Evolutionary conservation across 768 basidiomycete species (phyloP), one percentile per base, ranked within the genome.

Genomic region (Candolleomyces efflorescens): DNA sequence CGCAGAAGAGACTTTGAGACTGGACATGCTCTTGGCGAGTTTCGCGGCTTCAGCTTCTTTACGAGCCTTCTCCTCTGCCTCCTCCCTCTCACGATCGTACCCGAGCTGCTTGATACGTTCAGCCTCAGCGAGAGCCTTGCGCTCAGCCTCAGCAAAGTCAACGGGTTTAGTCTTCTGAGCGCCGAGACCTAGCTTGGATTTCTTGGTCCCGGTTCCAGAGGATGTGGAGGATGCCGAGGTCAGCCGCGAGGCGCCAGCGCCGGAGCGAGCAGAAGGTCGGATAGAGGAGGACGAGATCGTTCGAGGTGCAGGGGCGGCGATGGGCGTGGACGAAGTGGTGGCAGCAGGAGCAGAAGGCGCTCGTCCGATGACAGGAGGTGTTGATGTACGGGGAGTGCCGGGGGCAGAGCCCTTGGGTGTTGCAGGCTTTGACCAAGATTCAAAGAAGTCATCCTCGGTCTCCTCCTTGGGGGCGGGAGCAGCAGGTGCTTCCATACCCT

Each of bases 141-240:
- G 79, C 70, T 98, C 95, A 0, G 94, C 97, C 64, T 93, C 93
- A 18, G 90, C 97, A 69, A 99, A 99, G 73, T 98, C 87, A 63
- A 98, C 86, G 1, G 89, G 82, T 6, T 84, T 86, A 0, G 93
- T 83, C 70, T 93, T 95, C 68, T 90, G 89, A 9, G 95, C 97
- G 13, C 96, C 95, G 1, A 94, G 80, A 24, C 90, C 92, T 13
- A 89, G 80, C 65, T 87, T 87, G 7, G 81, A 78, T 68, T 90
- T 90, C 69, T 84, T 85, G 5, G 79, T 32, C 32, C 32, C 32
- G 11, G 32, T 32, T 32, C 32, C 69, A 5, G 71, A 66, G 6
- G 76, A 51, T n/a, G 69, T 67, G 2, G 72, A 64, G 0, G 76
- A 69, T 10, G 71, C 67, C 13, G 71, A 71, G 1, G 72, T 74